Evolutionary conservation across 2,329 filamentous ascomycete genomes (phyloP).

Genomic region (Alternaria sp.): DNA sequence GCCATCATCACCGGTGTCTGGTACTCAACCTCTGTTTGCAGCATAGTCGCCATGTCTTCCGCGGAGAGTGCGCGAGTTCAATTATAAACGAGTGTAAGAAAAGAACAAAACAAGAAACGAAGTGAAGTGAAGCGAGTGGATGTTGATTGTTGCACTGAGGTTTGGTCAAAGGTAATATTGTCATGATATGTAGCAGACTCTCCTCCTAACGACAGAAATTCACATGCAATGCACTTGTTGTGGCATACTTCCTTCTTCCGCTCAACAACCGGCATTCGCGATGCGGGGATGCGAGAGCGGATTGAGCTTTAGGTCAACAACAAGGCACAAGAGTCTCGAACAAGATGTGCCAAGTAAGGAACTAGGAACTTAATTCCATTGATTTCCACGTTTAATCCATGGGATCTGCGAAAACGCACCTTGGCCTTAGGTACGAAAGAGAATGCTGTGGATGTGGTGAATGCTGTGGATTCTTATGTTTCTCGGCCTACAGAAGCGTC

Average conservation of each 20-base stretch:
- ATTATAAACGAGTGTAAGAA: neutral
- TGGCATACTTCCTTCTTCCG: conserved; percentile 3
- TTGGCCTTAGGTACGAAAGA: neutral
- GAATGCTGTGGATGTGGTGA: neutral
- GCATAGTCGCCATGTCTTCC: neutral
- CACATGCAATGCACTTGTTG: neutral
- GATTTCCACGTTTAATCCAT: conserved; percentile 1
- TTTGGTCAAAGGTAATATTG: neutral
- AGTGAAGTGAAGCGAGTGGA: neutral
- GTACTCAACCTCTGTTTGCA: conserved; percentile 2
- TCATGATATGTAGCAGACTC: neutral
- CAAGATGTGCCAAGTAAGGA: neutral
- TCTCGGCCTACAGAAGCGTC: neutral
- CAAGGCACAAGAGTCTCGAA: neutral
- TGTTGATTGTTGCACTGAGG: neutral
- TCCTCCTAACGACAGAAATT: neutral
- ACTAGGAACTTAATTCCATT: neutral
- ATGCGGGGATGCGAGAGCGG: neutral
- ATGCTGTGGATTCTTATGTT: neutral
- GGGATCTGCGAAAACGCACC: conserved; percentile 1
- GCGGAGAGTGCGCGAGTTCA: neutral
- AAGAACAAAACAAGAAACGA: neutral
- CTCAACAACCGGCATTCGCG: conserved; percentile 3
- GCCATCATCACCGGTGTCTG: conserved; percentile 1
- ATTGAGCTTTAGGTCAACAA: neutral